A percentile compares a stretch with the other conserved stretches of the same genome.
phyloP scores from a whole-genome alignment of 2,329 filamentous ascomycete species.

The Cercospora zeina region DNA sequence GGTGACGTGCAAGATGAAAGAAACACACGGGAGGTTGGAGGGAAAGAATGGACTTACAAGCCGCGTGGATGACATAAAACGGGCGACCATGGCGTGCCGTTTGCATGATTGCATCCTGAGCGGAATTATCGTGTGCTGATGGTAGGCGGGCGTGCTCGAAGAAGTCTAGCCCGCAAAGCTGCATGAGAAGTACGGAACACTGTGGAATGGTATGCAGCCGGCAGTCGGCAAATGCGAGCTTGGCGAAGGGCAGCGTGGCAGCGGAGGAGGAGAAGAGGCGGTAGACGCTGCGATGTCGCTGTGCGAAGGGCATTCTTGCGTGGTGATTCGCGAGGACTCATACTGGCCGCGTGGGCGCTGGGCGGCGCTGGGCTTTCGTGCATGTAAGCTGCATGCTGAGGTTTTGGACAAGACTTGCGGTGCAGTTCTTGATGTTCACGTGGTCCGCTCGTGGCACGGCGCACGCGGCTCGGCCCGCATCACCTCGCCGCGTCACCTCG shows the following conservation, averaged over 20 bases:
- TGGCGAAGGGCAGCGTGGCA: slow-evolving; percentile 8
- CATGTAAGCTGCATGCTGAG: slow-evolving; percentile 3
- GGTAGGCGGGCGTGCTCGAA: slow-evolving; percentile 1
- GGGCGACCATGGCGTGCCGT: slow-evolving; percentile 16
- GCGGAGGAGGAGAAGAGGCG: slow-evolving; percentile 1
- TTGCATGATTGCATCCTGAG: background rate
- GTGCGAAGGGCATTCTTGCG: background rate
- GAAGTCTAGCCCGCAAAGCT: slow-evolving; percentile 12
- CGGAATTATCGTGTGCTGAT: slow-evolving; percentile 14
- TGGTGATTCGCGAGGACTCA: background rate
- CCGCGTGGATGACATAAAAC: slow-evolving; percentile 13
- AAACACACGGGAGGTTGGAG: background rate
- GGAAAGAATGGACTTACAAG: background rate
- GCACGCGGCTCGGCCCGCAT: background rate
- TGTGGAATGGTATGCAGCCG: slow-evolving; percentile 13
- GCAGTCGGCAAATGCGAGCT: slow-evolving; percentile 20
- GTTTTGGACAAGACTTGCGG: background rate
- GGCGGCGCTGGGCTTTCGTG: background rate
- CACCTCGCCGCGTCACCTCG: background rate
- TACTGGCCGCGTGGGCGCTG: background rate
- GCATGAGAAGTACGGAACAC: slow-evolving; percentile 8
- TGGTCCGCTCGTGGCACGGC: background rate
- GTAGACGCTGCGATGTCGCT: slow-evolving; percentile 10
- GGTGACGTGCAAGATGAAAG: background rate
- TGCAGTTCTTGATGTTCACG: background rate